phyloP scores from a whole-genome alignment of 495 filamentous ascomycete species.

The Neurospora pannonica region DNA sequence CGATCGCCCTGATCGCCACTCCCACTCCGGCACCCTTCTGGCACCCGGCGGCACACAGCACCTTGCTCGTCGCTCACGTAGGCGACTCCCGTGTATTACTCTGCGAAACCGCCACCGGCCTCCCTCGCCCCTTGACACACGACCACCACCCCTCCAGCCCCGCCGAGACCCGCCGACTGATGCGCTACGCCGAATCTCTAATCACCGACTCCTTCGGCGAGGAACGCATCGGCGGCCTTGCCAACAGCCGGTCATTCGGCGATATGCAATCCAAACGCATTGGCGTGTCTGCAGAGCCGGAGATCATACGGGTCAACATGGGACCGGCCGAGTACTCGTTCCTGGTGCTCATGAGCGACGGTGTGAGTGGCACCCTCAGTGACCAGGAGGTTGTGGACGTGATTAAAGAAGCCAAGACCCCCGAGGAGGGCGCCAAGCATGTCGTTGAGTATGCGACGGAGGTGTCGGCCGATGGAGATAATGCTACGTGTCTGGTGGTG shows the following conservation, averaged over 20 bases:
- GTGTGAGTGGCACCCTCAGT: conserved; percentile 67
- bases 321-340: conserved; percentile 77
- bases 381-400: conserved; percentile 96
- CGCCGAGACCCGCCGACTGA: conserved; percentile 68
- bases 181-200: conserved; percentile 69
- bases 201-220: conserved; percentile 95
- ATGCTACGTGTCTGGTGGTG: conserved; percentile 90
- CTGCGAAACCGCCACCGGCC: conserved; percentile 69
- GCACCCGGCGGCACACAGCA: conserved; percentile 77
- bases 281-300: conserved; percentile 88
- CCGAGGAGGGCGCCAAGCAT: conserved; percentile 69
- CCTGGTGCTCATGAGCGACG: conserved; percentile 78
- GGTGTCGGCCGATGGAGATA: conserved; percentile 73
- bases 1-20: too few relatives aligned
- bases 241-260: conserved; percentile 89
- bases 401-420: conserved; percentile 84
- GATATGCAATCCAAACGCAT: conserved; percentile 86
- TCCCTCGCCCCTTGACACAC: conserved; percentile 68
- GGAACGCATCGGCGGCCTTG: conserved; percentile 86
- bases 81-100: conserved; percentile 88
- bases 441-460: conserved; percentile 84
- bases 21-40: conserved; percentile 88
- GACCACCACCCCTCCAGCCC: conserved; percentile 89
- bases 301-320: conserved; percentile 65
- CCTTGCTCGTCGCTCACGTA: conserved; percentile 79